Percentiles rank a stretch among this genome's conserved stretches.
Evolutionary conservation across 2,329 filamentous ascomycete genomes (phyloP).

Genomic region (Pseudogymnoascus destructans): DNA sequence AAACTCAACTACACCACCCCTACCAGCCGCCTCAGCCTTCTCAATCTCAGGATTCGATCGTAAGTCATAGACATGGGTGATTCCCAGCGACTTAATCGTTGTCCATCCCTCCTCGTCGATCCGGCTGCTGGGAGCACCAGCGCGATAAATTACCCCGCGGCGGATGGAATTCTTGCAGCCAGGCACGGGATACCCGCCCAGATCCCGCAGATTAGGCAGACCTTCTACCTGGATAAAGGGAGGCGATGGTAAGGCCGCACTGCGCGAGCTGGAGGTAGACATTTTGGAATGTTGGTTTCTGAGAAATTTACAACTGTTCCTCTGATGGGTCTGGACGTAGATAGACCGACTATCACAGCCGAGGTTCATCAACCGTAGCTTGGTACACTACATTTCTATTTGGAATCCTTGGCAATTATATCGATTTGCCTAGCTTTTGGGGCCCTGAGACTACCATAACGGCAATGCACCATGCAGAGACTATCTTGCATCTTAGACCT

Average conservation of each 20-base stretch:
- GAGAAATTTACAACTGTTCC: background rate
- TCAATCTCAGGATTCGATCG: conserved; percentile 48
- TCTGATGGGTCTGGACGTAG: background rate
- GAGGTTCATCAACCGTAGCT: background rate
- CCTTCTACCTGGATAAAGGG: conserved; percentile 42
- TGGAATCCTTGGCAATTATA: background rate
- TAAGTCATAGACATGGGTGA: conserved; percentile 60
- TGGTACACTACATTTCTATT: background rate
- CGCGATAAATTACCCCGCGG: conserved; percentile 48
- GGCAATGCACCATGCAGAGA: background rate
- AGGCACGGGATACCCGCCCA: conserved; percentile 44
- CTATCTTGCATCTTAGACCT: background rate
- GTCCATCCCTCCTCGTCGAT: background rate
- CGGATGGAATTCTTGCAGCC: conserved; percentile 30
- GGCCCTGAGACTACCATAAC: background rate
- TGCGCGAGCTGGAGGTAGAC: conserved; percentile 9
- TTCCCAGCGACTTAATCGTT: conserved; percentile 32
- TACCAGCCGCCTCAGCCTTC: conserved; percentile 26
- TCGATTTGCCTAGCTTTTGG: background rate
- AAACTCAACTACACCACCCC: conserved; percentile 32
- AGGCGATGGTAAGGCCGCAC: conserved; percentile 26
- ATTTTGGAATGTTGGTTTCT: conserved; percentile 11
- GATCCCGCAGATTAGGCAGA: conserved; percentile 55
- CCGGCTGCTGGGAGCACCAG: conserved; percentile 43
- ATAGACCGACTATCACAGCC: background rate